Evolutionary conservation across 805 yeast genomes (phyloP), one percentile per base, ranked within the genome.

Genomic region (Candida peoriensis): DNA sequence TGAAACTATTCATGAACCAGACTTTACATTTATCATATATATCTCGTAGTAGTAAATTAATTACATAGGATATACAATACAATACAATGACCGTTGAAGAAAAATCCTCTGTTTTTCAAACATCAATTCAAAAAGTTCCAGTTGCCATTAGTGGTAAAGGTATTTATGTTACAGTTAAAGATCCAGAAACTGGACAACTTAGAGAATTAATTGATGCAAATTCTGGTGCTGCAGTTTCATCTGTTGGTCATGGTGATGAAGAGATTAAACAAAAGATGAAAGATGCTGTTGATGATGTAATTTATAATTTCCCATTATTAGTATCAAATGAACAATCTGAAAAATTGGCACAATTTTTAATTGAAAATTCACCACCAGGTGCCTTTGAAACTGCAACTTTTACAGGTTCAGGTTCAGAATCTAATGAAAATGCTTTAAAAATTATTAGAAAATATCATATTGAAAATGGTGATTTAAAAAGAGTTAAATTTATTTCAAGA

Each of bases 371-470:
- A n/a, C 70, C 71, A 33, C 43, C 46, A n/a, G 67, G 64, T 12
- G 62, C 68, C 7, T 68, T 68, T 46, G 61, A 57, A 28, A 51
- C 63, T 32, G 72, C 70, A 5, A 52, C 64, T 21, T 66, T 64
- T 54, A 67, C 74, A 33, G 76, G 78, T 38, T 72, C 81, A 4
- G 87, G 86, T 8, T 65, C 82, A 13, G 84, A 77, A 56, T 74
- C 82, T 15, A 78, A 74, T 50, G 84, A 77, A 52, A 78, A 77
- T 19, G 80, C 81, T 5, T 46, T 77, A 47, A 77, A 76, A 58
- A 71, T 78, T 42, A 72, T 74, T 20, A 62, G 63, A 49, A 73
- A 69, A 50, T 70, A 63, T 43, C 66, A 57, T 38, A 52, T 61
- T 26, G 72, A 65, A 42, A 59, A 49, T 17, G 73, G 72, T 32